Evolutionary conservation across 495 filamentous ascomycete genomes (phyloP).

Genomic region (Achaetomiella virescens): DNA sequence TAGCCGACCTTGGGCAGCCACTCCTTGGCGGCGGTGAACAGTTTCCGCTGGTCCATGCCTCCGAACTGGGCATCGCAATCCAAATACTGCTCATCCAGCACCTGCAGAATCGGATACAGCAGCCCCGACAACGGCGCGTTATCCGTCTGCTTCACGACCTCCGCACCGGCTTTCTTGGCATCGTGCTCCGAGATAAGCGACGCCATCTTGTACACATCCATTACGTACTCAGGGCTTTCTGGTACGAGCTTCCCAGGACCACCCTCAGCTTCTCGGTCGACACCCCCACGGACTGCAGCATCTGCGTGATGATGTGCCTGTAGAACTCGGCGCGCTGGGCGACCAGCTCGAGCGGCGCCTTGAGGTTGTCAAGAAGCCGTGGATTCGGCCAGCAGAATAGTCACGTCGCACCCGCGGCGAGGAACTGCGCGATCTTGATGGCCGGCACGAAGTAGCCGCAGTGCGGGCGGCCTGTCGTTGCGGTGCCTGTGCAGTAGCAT

Average conservation of each 20-base stretch:
- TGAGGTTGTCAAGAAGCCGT: constrained; percentile 76
- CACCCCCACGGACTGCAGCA: constrained; percentile 66
- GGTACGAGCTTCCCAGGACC: constrained; percentile 79
- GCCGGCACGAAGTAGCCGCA: constrained; percentile 72
- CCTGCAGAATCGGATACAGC: constrained; percentile 85
- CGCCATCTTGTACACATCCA: constrained; percentile 62
- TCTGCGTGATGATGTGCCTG: constrained; percentile 53
- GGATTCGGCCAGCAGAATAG: constrained; percentile 78
- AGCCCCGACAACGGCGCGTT: constrained; percentile 71
- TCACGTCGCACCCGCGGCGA: constrained; percentile 75
- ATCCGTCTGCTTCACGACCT: constrained; percentile 84
- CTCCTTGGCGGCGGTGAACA: constrained; percentile 77
- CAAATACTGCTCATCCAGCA: constrained; percentile 85
- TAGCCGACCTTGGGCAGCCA: constrained; percentile 66
- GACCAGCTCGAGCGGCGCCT: constrained; percentile 85
- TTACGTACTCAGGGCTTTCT: constrained; percentile 62
- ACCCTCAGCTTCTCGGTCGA: constrained; percentile 75
- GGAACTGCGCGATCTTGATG: constrained; percentile 84
- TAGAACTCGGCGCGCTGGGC: constrained; percentile 71
- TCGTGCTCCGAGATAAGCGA: constrained; percentile 57
- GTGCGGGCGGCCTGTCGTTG: constrained; percentile 52
- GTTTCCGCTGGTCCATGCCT: constrained; percentile 81
- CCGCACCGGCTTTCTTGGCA: constrained; percentile 80
- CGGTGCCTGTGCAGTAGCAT: constrained; percentile 50
- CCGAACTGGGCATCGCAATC: constrained; percentile 77